These are phyloP conservation scores for Penicillium sp. DNA, from an alignment of 2,329 filamentous ascomycete species.

Conservation along the genomic window DNA sequence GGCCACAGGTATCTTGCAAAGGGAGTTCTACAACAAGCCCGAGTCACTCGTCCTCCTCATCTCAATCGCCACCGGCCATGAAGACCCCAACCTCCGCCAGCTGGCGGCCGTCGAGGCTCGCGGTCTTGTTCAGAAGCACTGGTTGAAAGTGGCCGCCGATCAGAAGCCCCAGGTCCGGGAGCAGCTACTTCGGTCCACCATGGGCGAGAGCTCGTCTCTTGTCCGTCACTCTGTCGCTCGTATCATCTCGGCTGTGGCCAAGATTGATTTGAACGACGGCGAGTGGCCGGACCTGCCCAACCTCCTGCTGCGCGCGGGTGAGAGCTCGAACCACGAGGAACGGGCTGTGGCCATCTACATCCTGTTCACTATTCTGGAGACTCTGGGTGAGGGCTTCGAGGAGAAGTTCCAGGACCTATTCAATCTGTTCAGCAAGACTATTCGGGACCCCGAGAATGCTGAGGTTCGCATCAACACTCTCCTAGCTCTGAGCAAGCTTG, in stretches of 20 bases:
- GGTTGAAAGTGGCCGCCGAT: constrained; percentile 68
- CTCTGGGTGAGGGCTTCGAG: constrained; percentile 77
- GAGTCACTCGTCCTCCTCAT: constrained; percentile 81
- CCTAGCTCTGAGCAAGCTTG: constrained; percentile 81
- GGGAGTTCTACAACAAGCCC: constrained; percentile 86
- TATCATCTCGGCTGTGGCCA: constrained; percentile 82
- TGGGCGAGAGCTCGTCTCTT: constrained; percentile 73
- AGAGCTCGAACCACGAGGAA: constrained; percentile 70
- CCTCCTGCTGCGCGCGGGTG: constrained; percentile 75
- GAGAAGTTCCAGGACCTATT: constrained; percentile 80
- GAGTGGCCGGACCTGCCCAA: constrained; percentile 81
- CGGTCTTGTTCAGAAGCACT: constrained; percentile 80
- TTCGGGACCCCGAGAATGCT: constrained; percentile 83
- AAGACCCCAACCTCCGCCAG: constrained; percentile 71
- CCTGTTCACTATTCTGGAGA: constrained; percentile 86
- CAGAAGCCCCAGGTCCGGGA: constrained; percentile 80
- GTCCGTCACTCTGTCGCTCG: constrained; percentile 85
- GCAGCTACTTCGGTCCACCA: constrained; percentile 77
- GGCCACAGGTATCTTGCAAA: constrained; percentile 84
- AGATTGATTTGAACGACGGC: constrained; percentile 80
- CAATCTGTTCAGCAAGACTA: constrained; percentile 78
- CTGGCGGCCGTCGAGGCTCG: constrained; percentile 87
- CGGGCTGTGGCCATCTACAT: constrained; percentile 92
- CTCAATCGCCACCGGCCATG: constrained; percentile 80
- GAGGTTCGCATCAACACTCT: constrained; percentile 95